A percentile compares a stretch with the other conserved stretches of the same genome.
phyloP scores from a whole-genome alignment of 257 asterid genomes.

The Solanum chiquidenum region DNA sequence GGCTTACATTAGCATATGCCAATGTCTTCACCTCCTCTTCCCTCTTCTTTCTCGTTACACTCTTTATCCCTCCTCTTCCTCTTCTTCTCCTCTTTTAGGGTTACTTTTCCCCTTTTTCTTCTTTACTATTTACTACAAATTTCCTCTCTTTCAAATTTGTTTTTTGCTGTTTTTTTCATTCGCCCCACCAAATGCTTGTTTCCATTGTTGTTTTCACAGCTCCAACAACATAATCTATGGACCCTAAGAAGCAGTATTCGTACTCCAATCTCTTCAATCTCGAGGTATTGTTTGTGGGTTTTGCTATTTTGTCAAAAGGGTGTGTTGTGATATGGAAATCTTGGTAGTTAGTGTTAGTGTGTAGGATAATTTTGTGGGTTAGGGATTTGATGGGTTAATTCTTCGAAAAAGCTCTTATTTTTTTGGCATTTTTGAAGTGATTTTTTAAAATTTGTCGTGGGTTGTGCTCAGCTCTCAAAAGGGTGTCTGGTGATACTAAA shows the following conservation, averaged over 20 bases:
- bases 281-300: slow-evolving; percentile 19
- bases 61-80: not conserved
- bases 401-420: not conserved
- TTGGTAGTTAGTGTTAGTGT: not conserved
- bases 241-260: slow-evolving; percentile 50
- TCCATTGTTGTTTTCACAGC: slow-evolving; percentile 12
- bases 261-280: slow-evolving; percentile 89
- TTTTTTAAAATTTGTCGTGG: not conserved
- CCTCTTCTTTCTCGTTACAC: slow-evolving; percentile 24
- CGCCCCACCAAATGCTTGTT: slow-evolving; percentile 48
- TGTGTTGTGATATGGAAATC: not conserved
- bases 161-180: not conserved
- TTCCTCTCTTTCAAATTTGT: slow-evolving; percentile 3
- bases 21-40: slow-evolving; percentile 38
- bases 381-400: not conserved
- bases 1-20: slow-evolving; percentile 52
- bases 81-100: slow-evolving; percentile 36
- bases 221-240: slow-evolving; percentile 47
- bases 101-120: slow-evolving; percentile 28
- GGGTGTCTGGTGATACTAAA: slow-evolving; percentile 1
- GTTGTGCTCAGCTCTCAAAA: not conserved
- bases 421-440: slow-evolving; percentile 8
- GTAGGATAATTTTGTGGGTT: not conserved
- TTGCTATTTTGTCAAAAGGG: not conserved
- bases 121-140: not conserved